Conservation (phyloP, 345 rosid species). For the Alliaria petiolata region DNA sequence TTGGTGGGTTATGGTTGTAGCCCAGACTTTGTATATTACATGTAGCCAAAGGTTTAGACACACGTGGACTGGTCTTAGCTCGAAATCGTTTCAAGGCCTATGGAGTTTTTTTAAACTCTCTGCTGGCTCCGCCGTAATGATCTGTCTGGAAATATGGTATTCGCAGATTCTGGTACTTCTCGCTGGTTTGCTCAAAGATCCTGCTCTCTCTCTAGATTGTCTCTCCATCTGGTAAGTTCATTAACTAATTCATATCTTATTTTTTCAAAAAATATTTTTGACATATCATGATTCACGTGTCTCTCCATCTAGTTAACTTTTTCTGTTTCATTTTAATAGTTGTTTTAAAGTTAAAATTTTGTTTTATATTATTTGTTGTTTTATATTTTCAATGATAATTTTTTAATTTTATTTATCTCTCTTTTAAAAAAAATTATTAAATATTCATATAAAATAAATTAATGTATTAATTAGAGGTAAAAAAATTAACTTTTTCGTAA, state of each 20-base stretch:
- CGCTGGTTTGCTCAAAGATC: neutral
- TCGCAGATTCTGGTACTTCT: neutral
- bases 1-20: neutral
- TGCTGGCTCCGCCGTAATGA: neutral
- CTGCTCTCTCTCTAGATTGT: neutral
- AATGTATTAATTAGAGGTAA: no score
- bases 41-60: neutral
- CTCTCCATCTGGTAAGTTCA: neutral
- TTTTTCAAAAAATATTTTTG: no score
- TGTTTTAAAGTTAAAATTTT: no score
- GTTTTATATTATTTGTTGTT: no score
- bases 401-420: no score
- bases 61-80: slow-evolving; percentile 1
- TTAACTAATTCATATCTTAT: no score
- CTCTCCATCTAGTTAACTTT: neutral
- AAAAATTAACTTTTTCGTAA: no score
- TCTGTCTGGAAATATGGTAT: neutral
- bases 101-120: neutral
- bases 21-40: neutral
- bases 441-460: no score
- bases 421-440: no score
- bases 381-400: no score
- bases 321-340: no score
- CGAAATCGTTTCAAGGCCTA: neutral
- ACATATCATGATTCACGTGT: neutral